A percentile compares a stretch with the other conserved stretches of the same genome.
Conservation (phyloP, 495 filamentous ascomycete species). For the Aspergillus coremiiformis region DNA sequence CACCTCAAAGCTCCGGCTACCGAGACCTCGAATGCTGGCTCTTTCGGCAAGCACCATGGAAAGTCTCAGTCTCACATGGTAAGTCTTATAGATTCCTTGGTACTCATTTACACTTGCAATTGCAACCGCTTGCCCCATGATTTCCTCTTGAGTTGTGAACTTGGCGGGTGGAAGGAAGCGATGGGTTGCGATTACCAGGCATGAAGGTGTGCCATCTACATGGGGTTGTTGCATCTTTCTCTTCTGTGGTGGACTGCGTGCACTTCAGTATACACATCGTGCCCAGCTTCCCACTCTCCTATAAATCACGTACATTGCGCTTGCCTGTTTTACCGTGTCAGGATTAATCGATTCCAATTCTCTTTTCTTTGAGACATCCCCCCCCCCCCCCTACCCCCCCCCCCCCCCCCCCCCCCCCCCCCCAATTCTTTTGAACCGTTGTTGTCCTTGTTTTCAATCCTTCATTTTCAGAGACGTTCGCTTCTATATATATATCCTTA, state of each 20-base stretch:
- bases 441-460: neutral
- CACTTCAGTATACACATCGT: neutral
- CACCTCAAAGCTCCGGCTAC: conserved; percentile 63
- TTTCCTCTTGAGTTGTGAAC: neutral
- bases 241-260: no score
- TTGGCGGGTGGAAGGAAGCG: neutral
- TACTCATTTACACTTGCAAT: neutral
- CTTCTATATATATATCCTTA: neutral
- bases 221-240: neutral
- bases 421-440: neutral
- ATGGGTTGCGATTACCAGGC: neutral
- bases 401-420: neutral
- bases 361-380: no score
- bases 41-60: conserved; percentile 73
- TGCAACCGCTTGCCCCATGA: neutral
- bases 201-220: no score
- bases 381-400: no score
- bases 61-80: conserved; percentile 96
- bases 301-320: neutral
- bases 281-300: neutral
- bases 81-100: conserved; percentile 31
- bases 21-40: conserved; percentile 46
- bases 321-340: neutral
- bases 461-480: neutral
- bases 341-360: neutral